Percentiles rank a stretch among this genome's conserved stretches.
Evolutionary conservation across 2,329 filamentous ascomycete genomes (phyloP).

Genomic region (Dactylonectria macrodidyma): DNA sequence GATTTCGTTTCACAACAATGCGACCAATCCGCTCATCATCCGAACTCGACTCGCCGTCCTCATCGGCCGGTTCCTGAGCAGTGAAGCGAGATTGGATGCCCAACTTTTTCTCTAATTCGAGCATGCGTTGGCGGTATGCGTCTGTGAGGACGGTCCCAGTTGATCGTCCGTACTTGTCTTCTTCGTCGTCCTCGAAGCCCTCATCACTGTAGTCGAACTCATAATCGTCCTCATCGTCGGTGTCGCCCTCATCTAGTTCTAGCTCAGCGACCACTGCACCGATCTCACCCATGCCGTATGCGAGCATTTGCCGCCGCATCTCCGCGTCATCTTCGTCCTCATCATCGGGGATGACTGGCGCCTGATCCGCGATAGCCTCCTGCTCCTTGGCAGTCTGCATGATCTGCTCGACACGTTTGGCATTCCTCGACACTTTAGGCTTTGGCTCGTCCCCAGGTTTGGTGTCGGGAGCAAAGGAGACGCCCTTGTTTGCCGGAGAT

Average conservation of each 20-base stretch:
- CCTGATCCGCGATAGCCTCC: slow-evolving; percentile 61
- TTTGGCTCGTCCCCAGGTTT: slow-evolving; percentile 60
- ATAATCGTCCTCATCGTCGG: slow-evolving; percentile 68
- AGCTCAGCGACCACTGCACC: slow-evolving; percentile 94
- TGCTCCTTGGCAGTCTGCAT: slow-evolving; percentile 71
- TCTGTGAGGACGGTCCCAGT: slow-evolving; percentile 78
- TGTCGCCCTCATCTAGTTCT: slow-evolving; percentile 80
- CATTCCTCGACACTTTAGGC: slow-evolving; percentile 57
- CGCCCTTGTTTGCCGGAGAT: slow-evolving; percentile 65
- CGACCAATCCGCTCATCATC: slow-evolving; percentile 69
- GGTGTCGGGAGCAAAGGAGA: slow-evolving; percentile 75
- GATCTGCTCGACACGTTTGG: slow-evolving; percentile 67
- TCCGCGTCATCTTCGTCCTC: slow-evolving; percentile 87
- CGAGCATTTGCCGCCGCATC: slow-evolving; percentile 88
- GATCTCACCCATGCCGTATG: slow-evolving; percentile 90
- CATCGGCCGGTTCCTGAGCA: slow-evolving; percentile 66
- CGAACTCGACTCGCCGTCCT: slow-evolving; percentile 49
- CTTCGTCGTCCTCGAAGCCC: slow-evolving; percentile 66
- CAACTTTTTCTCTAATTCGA: slow-evolving; percentile 84
- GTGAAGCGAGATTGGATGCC: slow-evolving; percentile 68
- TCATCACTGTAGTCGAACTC: slow-evolving; percentile 71
- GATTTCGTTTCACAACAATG: slow-evolving; percentile 61
- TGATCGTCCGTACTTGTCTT: slow-evolving; percentile 78
- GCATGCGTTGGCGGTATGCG: slow-evolving; percentile 86
- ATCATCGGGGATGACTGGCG: slow-evolving; percentile 75